Evolutionary conservation across 1,284 basidiomycete species (phyloP).

Genomic region (Pseudozyma hubeiensis): DNA sequence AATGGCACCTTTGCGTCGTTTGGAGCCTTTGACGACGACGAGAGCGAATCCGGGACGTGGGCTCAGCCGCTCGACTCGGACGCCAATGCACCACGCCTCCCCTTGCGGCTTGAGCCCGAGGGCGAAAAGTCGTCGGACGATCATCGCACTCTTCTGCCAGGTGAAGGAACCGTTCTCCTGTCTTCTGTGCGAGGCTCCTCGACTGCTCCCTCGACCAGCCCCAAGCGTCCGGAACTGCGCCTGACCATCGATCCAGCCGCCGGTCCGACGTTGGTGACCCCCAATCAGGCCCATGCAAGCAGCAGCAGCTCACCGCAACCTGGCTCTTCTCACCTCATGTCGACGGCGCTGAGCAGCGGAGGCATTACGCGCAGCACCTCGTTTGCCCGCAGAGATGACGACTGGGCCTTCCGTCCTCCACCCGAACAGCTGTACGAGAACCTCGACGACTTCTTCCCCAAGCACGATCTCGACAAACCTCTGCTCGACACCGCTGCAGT

Average conservation of each 20-base stretch:
- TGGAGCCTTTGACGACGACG: slow-evolving; percentile 58
- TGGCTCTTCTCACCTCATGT: slow-evolving; percentile 23
- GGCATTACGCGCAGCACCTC: slow-evolving; percentile 55
- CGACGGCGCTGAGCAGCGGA: slow-evolving; percentile 31
- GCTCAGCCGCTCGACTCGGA: slow-evolving; percentile 61
- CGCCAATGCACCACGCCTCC: slow-evolving; percentile 35
- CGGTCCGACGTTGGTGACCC: slow-evolving; percentile 26
- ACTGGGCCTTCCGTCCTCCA: slow-evolving; percentile 80
- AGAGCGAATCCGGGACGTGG: slow-evolving; percentile 62
- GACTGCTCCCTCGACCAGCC: slow-evolving; percentile 20
- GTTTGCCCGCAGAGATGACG: slow-evolving; percentile 59
- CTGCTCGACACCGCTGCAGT: slow-evolving; percentile 83
- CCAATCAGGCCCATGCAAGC: slow-evolving; percentile 5
- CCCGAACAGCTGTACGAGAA: slow-evolving; percentile 94
- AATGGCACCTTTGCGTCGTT: slow-evolving; percentile 55
- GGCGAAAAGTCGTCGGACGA: slow-evolving; percentile 21
- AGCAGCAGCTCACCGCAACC: slow-evolving; percentile 23
- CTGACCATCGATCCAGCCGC: slow-evolving; percentile 55
- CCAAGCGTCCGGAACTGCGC: slow-evolving; percentile 56
- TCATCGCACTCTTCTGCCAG: slow-evolving; percentile 38
- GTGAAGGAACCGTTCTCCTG: slow-evolving; percentile 30
- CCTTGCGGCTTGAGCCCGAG: slow-evolving; percentile 21
- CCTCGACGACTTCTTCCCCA: slow-evolving; percentile 93
- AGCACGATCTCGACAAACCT: slow-evolving; percentile 94
- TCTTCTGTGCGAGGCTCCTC: slow-evolving; percentile 3